phyloP scores from a whole-genome alignment of 2,329 filamentous ascomycete genomes.

The Tolypocladium ovalisporum region DNA sequence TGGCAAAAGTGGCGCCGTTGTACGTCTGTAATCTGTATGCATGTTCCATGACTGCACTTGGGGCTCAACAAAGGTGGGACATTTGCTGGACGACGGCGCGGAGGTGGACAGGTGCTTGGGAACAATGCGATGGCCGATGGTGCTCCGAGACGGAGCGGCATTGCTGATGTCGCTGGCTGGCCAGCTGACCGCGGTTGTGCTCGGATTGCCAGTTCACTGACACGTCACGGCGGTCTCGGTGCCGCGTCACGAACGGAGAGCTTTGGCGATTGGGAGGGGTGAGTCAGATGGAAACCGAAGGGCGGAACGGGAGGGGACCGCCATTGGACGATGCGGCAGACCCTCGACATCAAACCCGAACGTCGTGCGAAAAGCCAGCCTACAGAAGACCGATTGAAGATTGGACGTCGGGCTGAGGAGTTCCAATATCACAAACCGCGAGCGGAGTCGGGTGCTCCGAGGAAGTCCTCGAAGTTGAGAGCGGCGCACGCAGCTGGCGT shows the following conservation, averaged over 20 bases:
- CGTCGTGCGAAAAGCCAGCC: background rate
- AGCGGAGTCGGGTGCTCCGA: background rate
- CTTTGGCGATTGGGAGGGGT: background rate
- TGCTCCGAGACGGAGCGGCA: background rate
- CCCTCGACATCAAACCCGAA: background rate
- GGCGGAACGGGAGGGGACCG: background rate
- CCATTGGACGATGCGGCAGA: background rate
- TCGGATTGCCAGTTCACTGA: background rate
- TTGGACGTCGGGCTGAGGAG: background rate
- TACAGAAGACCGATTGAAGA: background rate
- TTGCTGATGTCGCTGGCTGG: background rate
- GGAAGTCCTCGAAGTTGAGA: background rate
- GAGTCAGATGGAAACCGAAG: background rate
- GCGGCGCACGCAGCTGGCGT: background rate
- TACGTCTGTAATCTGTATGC: too few relatives aligned
- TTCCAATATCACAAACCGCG: background rate
- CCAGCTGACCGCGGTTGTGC: background rate
- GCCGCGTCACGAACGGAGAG: background rate
- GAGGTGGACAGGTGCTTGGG: background rate
- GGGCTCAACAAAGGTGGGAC: too few relatives aligned
- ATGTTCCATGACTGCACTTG: too few relatives aligned
- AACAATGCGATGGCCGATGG: background rate
- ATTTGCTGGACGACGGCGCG: too few relatives aligned
- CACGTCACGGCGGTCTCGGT: background rate
- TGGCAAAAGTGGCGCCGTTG: background rate